Conservation (phyloP, 768 basidiomycete genomes). For the Russula earlei region DNA sequence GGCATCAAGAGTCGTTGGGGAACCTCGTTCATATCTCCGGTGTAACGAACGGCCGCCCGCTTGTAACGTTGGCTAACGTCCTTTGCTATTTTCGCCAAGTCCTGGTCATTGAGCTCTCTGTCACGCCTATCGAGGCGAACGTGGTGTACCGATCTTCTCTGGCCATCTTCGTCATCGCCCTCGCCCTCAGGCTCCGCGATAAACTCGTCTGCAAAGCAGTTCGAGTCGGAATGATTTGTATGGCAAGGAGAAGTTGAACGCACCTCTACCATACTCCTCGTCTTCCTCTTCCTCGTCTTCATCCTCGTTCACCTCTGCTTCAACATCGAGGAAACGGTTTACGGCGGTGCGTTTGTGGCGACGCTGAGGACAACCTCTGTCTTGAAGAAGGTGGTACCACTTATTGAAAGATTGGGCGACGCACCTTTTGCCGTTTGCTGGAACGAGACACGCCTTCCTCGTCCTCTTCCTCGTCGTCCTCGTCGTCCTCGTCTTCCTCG, state of each 20-base stretch:
- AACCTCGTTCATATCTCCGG: constrained; percentile 87
- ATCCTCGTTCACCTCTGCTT: constrained; percentile 94
- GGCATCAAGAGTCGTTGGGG: constrained; percentile 95
- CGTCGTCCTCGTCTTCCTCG: constrained; percentile 32
- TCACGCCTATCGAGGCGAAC: constrained; percentile 64
- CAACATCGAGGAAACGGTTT: constrained; percentile 88
- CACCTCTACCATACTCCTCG: constrained; percentile 50
- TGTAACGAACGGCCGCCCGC: constrained; percentile 62
- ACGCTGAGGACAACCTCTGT: constrained; percentile 32
- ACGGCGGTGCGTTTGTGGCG: constrained; percentile 56
- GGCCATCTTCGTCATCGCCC: constrained; percentile 52
- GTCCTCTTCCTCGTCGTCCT: constrained; percentile 32
- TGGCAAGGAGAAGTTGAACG: constrained; percentile 18
- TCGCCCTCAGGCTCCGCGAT: constrained; percentile 52
- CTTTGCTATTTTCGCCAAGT: constrained; percentile 77
- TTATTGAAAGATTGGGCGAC: constrained; percentile 11
- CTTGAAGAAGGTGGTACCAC: background rate
- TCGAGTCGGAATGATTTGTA: constrained; percentile 4
- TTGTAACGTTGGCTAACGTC: constrained; percentile 72
- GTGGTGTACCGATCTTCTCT: constrained; percentile 47
- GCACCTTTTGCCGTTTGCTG: constrained; percentile 55
- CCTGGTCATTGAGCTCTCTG: constrained; percentile 64
- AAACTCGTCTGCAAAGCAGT: constrained; percentile 46
- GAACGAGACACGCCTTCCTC: constrained; percentile 36
- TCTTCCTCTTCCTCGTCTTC: constrained; percentile 92